These are phyloP conservation scores for Clathrospora elynae DNA, from an alignment of 2,329 filamentous ascomycete species.

Conservation along the genomic window DNA sequence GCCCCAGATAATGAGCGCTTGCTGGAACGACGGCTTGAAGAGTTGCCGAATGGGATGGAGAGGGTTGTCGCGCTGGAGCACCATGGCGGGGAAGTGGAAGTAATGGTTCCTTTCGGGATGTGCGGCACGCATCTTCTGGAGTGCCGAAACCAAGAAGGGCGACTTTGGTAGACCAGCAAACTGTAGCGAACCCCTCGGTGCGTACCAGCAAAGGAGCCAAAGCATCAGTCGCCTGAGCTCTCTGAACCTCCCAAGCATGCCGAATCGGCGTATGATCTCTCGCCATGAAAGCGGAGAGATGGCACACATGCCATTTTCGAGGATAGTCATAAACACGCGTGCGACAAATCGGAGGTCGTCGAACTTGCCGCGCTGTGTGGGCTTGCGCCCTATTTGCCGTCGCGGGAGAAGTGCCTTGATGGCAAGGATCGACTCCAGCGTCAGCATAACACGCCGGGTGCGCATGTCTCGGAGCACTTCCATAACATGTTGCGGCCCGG, in stretches of 20 bases:
- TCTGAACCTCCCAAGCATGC: conserved; percentile 60
- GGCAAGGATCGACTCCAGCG: conserved; percentile 51
- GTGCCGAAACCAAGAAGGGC: conserved; percentile 28
- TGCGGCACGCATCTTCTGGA: conserved; percentile 20
- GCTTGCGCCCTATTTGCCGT: conserved; percentile 49
- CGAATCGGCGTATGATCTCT: conserved; percentile 64
- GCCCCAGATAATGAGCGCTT: conserved; percentile 44
- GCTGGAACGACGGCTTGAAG: conserved; percentile 31
- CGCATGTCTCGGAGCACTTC: conserved; percentile 58
- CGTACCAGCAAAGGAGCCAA: conserved; percentile 56
- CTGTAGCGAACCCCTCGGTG: conserved; percentile 25
- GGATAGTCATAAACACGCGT: conserved; percentile 55
- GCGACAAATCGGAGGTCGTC: conserved; percentile 54
- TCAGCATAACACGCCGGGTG: conserved; percentile 50
- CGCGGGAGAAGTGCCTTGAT: conserved; percentile 47
- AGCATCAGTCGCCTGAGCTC: conserved; percentile 59
- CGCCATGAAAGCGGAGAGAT: conserved; percentile 57
- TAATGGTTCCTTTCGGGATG: conserved; percentile 21
- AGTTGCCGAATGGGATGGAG: conserved; percentile 38
- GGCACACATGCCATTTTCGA: conserved; percentile 50
- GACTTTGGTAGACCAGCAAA: conserved; percentile 31
- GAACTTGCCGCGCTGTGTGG: conserved; percentile 20
- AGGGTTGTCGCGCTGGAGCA: conserved; percentile 11
- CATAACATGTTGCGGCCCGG: conserved; percentile 33
- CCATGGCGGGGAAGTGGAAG: conserved; percentile 21